Conservation (phyloP, 208 protist species). For the Acanthamoeba lugdunensis region DNA sequence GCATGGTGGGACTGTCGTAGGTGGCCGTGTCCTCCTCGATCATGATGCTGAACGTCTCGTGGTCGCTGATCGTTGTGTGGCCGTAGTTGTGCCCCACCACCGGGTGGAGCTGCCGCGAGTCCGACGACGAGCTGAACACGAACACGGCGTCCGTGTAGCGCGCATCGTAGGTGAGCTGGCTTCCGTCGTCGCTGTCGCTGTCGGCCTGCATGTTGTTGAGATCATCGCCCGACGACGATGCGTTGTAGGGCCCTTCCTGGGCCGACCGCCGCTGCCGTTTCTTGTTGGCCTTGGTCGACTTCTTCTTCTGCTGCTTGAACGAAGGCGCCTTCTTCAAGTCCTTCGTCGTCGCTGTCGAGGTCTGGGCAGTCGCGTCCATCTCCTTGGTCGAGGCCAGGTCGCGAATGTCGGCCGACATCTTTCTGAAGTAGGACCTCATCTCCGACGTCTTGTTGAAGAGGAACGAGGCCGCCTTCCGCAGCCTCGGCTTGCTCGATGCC, state of each 20-base stretch:
- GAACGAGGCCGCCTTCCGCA: conserved; percentile 10
- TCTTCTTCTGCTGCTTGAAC: neutral
- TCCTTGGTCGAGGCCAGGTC: neutral
- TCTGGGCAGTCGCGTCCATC: neutral
- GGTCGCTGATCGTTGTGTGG: neutral
- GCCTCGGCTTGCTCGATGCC: neutral
- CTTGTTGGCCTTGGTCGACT: neutral
- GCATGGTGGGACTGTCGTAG: conserved; percentile 8
- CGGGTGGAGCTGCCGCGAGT: neutral
- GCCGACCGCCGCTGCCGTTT: neutral
- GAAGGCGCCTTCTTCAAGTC: neutral
- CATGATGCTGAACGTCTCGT: conserved; percentile 30
- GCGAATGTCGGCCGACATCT: conserved; percentile 30
- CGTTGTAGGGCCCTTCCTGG: neutral
- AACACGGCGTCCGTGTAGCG: conserved; percentile 14
- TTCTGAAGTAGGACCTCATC: neutral
- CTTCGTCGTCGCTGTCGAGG: neutral
- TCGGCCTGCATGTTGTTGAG: neutral
- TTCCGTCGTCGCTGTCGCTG: neutral
- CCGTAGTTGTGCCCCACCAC: neutral
- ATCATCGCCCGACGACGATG: neutral
- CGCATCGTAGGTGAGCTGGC: neutral
- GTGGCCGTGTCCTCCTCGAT: conserved; percentile 19
- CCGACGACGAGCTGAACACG: neutral
- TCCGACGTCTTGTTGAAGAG: conserved; percentile 38